Percentiles rank a stretch among this genome's conserved stretches.
These are phyloP conservation scores for Nothophoma quercina DNA, from an alignment of 2,329 filamentous ascomycete genomes.

Conservation along the genomic window DNA sequence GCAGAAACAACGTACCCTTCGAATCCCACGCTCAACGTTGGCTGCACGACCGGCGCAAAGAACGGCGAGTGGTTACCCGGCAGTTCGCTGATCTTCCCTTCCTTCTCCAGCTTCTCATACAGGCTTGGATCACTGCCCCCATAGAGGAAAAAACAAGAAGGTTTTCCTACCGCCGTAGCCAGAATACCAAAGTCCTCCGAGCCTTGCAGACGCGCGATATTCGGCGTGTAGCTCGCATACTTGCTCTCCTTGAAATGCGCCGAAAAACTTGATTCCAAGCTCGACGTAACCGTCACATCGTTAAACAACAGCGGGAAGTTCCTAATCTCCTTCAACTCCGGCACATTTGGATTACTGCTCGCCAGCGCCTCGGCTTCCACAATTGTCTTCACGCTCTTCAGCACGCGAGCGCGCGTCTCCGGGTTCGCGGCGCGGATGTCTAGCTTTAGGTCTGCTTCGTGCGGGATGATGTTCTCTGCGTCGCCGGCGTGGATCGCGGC, in stretches of 20 bases:
- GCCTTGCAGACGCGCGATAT: constrained; percentile 54
- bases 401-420: constrained; percentile 56
- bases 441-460: constrained; percentile 62
- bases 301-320: constrained; percentile 62
- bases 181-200: constrained; percentile 68
- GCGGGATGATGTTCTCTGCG: constrained; percentile 67
- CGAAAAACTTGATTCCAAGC: constrained; percentile 55
- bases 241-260: constrained; percentile 52
- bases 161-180: constrained; percentile 58
- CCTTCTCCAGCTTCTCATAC: constrained; percentile 59
- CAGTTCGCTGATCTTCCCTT: constrained; percentile 58
- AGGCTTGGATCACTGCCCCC: constrained; percentile 60
- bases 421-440: constrained; percentile 61
- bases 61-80: constrained; percentile 67
- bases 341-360: constrained; percentile 53
- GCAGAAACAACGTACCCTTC: constrained; percentile 62
- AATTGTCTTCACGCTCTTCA: constrained; percentile 60
- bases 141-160: constrained; percentile 64
- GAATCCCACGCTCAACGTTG: constrained; percentile 61
- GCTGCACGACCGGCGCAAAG: constrained; percentile 67
- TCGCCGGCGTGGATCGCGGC: constrained; percentile 66
- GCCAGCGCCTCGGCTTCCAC: constrained; percentile 64
- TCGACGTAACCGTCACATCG: constrained; percentile 54
- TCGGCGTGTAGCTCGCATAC: constrained; percentile 43
- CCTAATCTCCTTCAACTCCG: constrained; percentile 51